Evolutionary conservation across 1,284 basidiomycete species (phyloP).

Genomic region (Erythrobasidium hasegawianum): DNA sequence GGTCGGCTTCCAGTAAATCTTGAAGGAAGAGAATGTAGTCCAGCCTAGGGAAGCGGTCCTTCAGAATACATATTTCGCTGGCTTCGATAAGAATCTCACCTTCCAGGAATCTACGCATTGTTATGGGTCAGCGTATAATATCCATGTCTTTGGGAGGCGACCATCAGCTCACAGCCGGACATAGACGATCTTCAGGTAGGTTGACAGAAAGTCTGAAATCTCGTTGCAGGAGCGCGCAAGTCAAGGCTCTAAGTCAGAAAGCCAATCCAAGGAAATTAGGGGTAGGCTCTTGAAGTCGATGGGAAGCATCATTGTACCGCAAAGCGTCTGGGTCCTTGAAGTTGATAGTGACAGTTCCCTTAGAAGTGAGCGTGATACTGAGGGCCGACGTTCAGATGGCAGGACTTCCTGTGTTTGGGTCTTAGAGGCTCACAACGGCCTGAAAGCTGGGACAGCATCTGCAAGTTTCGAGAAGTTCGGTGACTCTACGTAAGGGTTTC

Average conservation of each 20-base stretch:
- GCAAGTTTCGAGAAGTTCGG: conserved; percentile 67
- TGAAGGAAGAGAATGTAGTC: conserved; percentile 30
- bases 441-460: conserved; percentile 58
- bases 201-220: conserved; percentile 66
- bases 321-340: conserved; percentile 67
- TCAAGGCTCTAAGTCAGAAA: conserved; percentile 59
- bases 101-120: conserved; percentile 41
- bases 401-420: neutral
- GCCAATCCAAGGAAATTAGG: neutral
- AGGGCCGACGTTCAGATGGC: conserved; percentile 39
- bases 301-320: conserved; percentile 55
- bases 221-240: conserved; percentile 66
- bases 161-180: conserved; percentile 70
- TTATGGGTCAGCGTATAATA: neutral
- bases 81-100: too few relatives aligned
- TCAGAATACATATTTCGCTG: too few relatives aligned
- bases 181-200: conserved; percentile 68
- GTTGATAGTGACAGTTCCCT: conserved; percentile 58
- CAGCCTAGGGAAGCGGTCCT: too few relatives aligned
- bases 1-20: conserved; percentile 8
- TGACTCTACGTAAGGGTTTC: conserved; percentile 50
- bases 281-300: neutral
- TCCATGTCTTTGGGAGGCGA: neutral
- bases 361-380: conserved; percentile 46
- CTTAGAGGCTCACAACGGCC: conserved; percentile 55